Percentiles rank a stretch among this genome's conserved stretches.
Conservation (phyloP, 306 rosid genomes). For the Begonia loranthoides region DNA sequence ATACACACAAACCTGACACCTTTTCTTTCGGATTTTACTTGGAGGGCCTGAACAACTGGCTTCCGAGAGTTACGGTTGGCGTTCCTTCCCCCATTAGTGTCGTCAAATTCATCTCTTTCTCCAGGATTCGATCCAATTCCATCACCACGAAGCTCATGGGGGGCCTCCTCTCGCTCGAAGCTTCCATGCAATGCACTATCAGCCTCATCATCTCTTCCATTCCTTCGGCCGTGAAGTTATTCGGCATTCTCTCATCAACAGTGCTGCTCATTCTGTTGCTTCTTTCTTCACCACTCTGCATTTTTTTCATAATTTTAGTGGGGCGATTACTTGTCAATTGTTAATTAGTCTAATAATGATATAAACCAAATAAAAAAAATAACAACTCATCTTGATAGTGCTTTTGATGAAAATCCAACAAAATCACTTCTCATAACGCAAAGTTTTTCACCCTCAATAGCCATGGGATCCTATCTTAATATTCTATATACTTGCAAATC, state of each 20-base stretch:
- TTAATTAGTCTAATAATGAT: too few species aligned
- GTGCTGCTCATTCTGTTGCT: constrained; percentile 18
- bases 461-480: too few species aligned
- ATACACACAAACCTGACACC: too few species aligned
- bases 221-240: constrained; percentile 63
- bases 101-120: constrained; percentile 74
- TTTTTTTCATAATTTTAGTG: constrained; percentile 16
- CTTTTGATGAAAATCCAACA: too few species aligned
- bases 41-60: constrained; percentile 48
- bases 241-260: constrained; percentile 50
- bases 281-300: constrained; percentile 30
- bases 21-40: constrained; percentile 7
- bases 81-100: constrained; percentile 85
- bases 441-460: too few species aligned
- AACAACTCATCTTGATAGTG: too few species aligned
- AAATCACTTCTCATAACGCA: too few species aligned
- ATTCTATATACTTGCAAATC: too few species aligned
- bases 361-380: too few species aligned
- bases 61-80: constrained; percentile 59
- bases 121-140: constrained; percentile 65
- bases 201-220: constrained; percentile 49
- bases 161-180: constrained; percentile 69
- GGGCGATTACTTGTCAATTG: too few species aligned
- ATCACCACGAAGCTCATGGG: constrained; percentile 53
- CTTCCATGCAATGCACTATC: constrained; percentile 35